These are phyloP conservation scores for Pisolithus albus DNA, from an alignment of 768 basidiomycete genomes.

Conservation along the genomic window DNA sequence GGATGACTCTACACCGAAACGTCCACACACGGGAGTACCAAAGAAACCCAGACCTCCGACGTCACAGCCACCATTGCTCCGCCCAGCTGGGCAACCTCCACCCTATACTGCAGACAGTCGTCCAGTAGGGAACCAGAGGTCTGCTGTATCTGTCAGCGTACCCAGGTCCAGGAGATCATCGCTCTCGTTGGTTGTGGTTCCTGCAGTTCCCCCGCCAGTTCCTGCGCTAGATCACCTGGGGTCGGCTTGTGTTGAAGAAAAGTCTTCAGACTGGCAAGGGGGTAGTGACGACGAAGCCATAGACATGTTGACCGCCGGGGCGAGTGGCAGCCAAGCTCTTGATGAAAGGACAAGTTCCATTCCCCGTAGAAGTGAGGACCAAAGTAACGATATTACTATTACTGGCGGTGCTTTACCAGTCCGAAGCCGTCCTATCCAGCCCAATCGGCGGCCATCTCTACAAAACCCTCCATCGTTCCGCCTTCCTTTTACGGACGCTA, in stretches of 20 bases:
- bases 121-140: conserved; percentile 34
- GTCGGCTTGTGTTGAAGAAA: conserved; percentile 35
- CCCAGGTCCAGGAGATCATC: conserved; percentile 48
- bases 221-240: conserved; percentile 28
- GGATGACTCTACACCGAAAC: conserved; percentile 14
- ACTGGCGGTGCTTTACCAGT: conserved; percentile 21
- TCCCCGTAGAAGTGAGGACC: conserved; percentile 23
- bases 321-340: conserved; percentile 73
- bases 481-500: conserved; percentile 15
- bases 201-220: conserved; percentile 26
- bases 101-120: conserved; percentile 43
- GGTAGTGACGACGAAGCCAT: conserved; percentile 86
- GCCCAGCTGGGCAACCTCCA: conserved; percentile 54
- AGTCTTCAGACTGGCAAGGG: conserved; percentile 61
- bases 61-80: conserved; percentile 12
- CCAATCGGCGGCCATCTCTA: conserved; percentile 51
- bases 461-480: conserved; percentile 37
- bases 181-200: conserved; percentile 52
- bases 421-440: conserved; percentile 22
- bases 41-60: conserved; percentile 25
- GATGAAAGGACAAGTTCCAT: conserved; percentile 74
- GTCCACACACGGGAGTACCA: conserved; percentile 11
- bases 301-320: conserved; percentile 70
- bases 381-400: conserved; percentile 13
- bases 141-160: conserved; percentile 36